Base-by-base conservation (phyloP, 106 monocot genomes). In the Platanthera guangdongensis region DNA sequence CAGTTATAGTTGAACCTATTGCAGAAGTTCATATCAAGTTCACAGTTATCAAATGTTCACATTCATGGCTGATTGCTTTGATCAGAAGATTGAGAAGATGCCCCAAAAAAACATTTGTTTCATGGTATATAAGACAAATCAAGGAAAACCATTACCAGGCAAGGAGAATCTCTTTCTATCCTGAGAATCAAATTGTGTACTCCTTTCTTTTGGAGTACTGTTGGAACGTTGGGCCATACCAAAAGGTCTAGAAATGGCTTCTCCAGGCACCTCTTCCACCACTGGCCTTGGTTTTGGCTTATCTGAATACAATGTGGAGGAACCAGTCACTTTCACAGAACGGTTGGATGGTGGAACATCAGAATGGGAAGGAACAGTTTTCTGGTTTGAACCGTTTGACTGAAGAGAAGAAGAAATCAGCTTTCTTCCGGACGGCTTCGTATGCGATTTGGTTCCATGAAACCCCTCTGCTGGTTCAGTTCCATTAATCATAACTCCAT, bases 181-280 rank as follows among this genome's bases (percentile, higher is more conserved):
- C 48, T 78, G 86, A 14, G 81, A 80, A 68, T 88, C 80, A 18
- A 72, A 18, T 10, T 74, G 82, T 16, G 60, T 9, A 47, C 83
- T 82, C 78, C 92, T 92, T 84, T 89, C 95, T 80, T 80, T 95
- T 15, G 92, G 92, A 74, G 84, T 86, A 72, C 95, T 91, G 53
- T 76, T 67, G 8, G 91, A 89, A 19, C 89, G 80, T 13, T 57
- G 9, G 48, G 74, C 89, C 60, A 80, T 51, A 83, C 81, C 79
- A 78, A 84, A 83, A 68, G 83, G 79, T 55, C 52, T 85, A 47
- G 87, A 81, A 51, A 69, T 80, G 32, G 77, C 79, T 81, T 84
- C 91, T 74, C 78, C 83, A 65, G 45, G 59, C 14, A 39, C 82
- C 63, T 81, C 91, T 10, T 86, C 86, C 7, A 51, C 13, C 62